A percentile compares a stretch with the other conserved stretches of the same genome.
Conservation (phyloP, 768 basidiomycete species). For the Hemileccinum rubropunctum region DNA sequence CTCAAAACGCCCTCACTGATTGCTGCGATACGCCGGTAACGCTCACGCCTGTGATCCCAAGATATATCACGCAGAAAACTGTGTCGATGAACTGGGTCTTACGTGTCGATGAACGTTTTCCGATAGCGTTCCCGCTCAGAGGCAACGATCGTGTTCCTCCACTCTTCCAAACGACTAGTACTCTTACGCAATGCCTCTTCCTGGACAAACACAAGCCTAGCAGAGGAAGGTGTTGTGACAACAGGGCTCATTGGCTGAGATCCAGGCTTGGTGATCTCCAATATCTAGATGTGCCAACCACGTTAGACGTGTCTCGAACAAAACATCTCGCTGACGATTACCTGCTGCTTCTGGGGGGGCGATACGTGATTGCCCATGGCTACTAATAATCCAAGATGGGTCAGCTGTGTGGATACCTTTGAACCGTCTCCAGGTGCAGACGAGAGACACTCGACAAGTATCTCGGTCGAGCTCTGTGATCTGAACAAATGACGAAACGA, state of each 20-base stretch:
- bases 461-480: slow-evolving; percentile 64
- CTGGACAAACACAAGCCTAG: slow-evolving; percentile 21
- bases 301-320: slow-evolving; percentile 5
- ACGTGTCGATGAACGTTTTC: slow-evolving; percentile 75
- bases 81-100: not conserved
- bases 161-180: slow-evolving; percentile 61
- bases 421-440: slow-evolving; percentile 32
- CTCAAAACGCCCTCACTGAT: slow-evolving; percentile 60
- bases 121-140: slow-evolving; percentile 73
- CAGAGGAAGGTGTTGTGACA: not conserved
- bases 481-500: slow-evolving; percentile 73
- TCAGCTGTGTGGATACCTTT: slow-evolving; percentile 60
- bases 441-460: slow-evolving; percentile 65
- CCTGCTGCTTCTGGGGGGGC: slow-evolving; percentile 71
- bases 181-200: slow-evolving; percentile 55
- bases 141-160: slow-evolving; percentile 64
- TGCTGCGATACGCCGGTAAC: slow-evolving; percentile 62
- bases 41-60: slow-evolving; percentile 57
- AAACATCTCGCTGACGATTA: slow-evolving; percentile 24
- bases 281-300: slow-evolving; percentile 38
- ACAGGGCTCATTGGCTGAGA: not conserved
- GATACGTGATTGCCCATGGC: slow-evolving; percentile 63
- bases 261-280: slow-evolving; percentile 50
- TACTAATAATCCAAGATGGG: slow-evolving; percentile 65
- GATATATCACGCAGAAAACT: slow-evolving; percentile 1